Base-by-base conservation (phyloP, 2,329 filamentous ascomycete genomes). In the Phialophora verrucosa region DNA sequence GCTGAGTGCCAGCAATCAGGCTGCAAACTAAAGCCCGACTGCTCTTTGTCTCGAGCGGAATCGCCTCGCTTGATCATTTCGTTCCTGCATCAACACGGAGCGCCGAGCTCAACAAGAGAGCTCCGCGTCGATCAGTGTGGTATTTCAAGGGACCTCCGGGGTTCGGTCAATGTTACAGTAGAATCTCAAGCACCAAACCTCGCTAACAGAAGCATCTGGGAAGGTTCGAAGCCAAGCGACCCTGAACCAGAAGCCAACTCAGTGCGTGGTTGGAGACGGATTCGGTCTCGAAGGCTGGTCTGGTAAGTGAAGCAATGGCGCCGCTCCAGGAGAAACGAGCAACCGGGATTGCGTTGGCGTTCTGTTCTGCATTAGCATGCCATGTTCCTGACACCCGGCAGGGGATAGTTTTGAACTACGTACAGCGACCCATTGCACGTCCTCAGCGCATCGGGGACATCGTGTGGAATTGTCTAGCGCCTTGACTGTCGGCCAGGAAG, bases 301-400 rank as follows among this genome's bases (percentile, higher is more conserved):
- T 8, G 17, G 38, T 44, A 47, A 58, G 35, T 58, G 35, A 58
- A 27, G 47, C 35, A 27, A 58, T 47, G 56, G 56, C 20, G 56
- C 14, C 32, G 56, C 38, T 17, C 38, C 38, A 27, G 14, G 56
- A 29, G 23, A 27, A 25, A 59, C 56, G 17, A 47, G 35, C n/a
- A 38, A 59, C 42, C 32, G n/a, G 20, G 35, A 27, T 27, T 27
- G 56, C 56, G 27, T 29, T 47, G 38, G 35, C 32, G n/a, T 42
- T 47, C 42, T 59, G 5, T 27, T 47, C 17, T 59, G 56, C 56
- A 59, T 47, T 47, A 59, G 35, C 38, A 59, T 38, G 27, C 38
- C 35, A 27, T 25, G 56, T 59, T 59, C 56, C 56, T 59, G 56
- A 59, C 35, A 27, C 25, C 20, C 42, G 32, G 29, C 56, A 59